Base-by-base conservation (phyloP, 2,329 filamentous ascomycete genomes). In the Davidsoniella neocaledoniae region DNA sequence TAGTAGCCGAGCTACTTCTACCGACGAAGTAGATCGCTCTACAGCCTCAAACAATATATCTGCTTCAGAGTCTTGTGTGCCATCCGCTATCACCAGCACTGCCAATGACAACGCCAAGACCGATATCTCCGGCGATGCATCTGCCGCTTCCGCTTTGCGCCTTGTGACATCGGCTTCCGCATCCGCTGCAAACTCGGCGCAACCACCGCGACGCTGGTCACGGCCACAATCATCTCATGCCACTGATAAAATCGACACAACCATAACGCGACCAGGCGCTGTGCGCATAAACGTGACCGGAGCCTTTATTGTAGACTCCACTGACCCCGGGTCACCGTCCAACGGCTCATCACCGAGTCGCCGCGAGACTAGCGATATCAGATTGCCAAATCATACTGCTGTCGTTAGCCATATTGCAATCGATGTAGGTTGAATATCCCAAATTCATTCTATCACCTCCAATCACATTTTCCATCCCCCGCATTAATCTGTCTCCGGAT, bases 241-340 rank as follows among this genome's bases (percentile, higher is more conserved):
- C 54, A 72, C 70, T 9, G 68, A 73, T 57, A 73, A 77, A 62
- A 77, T 78, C 50, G 72, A 76, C 62, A 76, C 68, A 58, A 74
- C 74, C 45, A 74, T 81, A 58, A 73, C 67, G 49, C 74, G 76
- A 57, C 77, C 77, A 2, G 77, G 77, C 21, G 75, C 83, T 12
- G 87, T 95, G 60, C 83, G 85, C 66, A 96, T 98, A 69, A 96
- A 98, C 63, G 90, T 96, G 56, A 80, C 87, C 63, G 91, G 90
- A 60, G 91, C 91, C 38, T 95, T 94, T 61, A 96, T 98, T 56
- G 87, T 94, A 58, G 86, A 95, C 61, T 46, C 46, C 14, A 81
- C 90, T 54, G 82, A 86, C 57, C 70, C 74, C 3, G 64, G 64
- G 17, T 76, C 73, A 45, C 67, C 77, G 50, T 67, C 68, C 39